phyloP scores from a whole-genome alignment of 1,284 basidiomycete species.

The Moesziomyces sp. region DNA sequence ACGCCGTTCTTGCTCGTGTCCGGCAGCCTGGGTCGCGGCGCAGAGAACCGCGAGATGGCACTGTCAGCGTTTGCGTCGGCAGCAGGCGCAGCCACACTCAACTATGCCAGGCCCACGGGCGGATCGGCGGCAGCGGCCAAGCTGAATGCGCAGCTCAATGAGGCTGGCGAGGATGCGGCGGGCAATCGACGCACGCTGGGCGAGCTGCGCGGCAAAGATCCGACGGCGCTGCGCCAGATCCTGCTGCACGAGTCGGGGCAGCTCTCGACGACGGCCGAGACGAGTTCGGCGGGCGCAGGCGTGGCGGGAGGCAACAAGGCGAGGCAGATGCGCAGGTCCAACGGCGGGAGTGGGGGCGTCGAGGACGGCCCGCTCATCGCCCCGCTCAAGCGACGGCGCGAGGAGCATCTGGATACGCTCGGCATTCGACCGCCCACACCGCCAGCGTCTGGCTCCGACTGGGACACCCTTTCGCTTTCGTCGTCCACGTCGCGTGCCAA shows the following conservation, averaged over 20 bases:
- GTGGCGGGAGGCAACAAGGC: conserved; percentile 49
- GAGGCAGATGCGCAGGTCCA: conserved; percentile 36
- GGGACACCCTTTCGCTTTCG: conserved; percentile 27
- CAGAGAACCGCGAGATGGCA: conserved; percentile 43
- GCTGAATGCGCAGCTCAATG: conserved; percentile 31
- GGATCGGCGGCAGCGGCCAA: conserved; percentile 24
- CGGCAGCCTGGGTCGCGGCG: conserved; percentile 37
- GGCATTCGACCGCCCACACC: conserved; percentile 40
- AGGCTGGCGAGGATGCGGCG: conserved; percentile 19
- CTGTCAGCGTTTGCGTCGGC: conserved; percentile 44
- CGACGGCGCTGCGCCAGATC: conserved; percentile 43
- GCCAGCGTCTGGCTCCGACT: conserved; percentile 24
- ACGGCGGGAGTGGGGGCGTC: conserved; percentile 22
- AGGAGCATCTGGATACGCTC: conserved; percentile 26
- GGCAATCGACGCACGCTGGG: conserved; percentile 34
- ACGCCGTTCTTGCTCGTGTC: conserved; percentile 48
- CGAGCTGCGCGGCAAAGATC: conserved; percentile 52
- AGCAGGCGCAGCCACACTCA: conserved; percentile 38
- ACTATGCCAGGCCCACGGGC: conserved; percentile 28
- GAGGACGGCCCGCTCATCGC: conserved; percentile 54
- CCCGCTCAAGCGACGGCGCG: conserved; percentile 38
- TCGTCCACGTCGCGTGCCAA: conserved; percentile 17
- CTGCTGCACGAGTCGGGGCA: conserved; percentile 37
- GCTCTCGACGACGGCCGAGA: conserved; percentile 23
- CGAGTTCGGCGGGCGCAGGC: conserved; percentile 25